Base-by-base conservation (phyloP, 768 basidiomycete species). In the Pulveroboletus ravenelii region DNA sequence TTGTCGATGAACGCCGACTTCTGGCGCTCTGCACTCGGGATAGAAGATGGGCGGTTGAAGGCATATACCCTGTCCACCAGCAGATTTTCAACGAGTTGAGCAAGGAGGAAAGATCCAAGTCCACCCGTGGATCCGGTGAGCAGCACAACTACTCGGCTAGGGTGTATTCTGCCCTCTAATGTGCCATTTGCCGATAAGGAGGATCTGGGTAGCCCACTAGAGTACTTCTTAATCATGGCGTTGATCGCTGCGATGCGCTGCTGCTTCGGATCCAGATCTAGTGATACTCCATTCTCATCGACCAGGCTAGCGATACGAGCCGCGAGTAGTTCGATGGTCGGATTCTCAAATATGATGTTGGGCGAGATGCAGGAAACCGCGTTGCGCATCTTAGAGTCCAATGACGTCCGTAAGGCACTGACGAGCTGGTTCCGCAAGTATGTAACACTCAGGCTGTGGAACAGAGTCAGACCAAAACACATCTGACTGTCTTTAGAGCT, bases 121-220 rank as follows among this genome's bases (percentile, higher is more conserved):
- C 66, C 68, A 9, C 74, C 75, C 6, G 75, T 76, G 1, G 74
- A 70, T 13, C 75, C 74, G 4, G 75, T 76, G 31, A 76, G 53
- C 1, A 59, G 42, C 1, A 45, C 49, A 1, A 37, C 41, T 12
- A 20, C 30, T 14, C 30, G 14, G 6, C 7, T 1, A 23, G 48
- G 25, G 31, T 5, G 31, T 23, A 9, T 29, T 3, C 5, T 14
- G 18, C 25, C 0, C 7, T 31, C 20, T 15, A 25, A 15, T 10
- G 23, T n/a, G 6, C 6, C 15, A 13, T 31, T 23, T 5, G 40
- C 51, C 4, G 3, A 3, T 31, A 31, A 3, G 12, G 30, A 10
- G 30, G 30, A 3, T 31, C 30, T 31, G 10, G 30, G 30, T 31
- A 31, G 8, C 30, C 9, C 30, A 31, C 1, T 7, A 15, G 53